phyloP scores from a whole-genome alignment of 2,329 filamentous ascomycete species.

The Onygena corvina region DNA sequence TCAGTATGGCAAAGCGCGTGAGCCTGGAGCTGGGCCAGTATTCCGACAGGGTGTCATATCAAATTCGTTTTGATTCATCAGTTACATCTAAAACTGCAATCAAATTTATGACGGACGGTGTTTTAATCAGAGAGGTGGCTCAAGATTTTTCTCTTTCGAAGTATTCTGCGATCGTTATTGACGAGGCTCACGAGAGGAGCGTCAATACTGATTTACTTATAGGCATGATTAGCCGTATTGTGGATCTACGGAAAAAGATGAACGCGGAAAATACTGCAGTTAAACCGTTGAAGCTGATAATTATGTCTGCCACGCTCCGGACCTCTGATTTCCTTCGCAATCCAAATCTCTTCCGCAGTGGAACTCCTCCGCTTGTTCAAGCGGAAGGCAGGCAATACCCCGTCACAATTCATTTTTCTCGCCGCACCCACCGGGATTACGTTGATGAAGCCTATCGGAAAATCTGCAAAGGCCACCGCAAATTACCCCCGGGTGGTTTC shows the following conservation, averaged over 20 bases:
- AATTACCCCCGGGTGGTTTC: conserved; percentile 80
- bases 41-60: conserved; percentile 71
- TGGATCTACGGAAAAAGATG: conserved; percentile 68
- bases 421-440: conserved; percentile 73
- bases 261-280: conserved; percentile 56
- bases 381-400: conserved; percentile 85
- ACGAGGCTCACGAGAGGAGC: conserved; percentile 93
- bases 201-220: conserved; percentile 98
- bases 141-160: conserved; percentile 78
- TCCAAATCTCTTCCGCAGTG: conserved; percentile 57
- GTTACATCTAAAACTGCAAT: conserved; percentile 69
- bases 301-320: conserved; percentile 93
- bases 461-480: conserved; percentile 73
- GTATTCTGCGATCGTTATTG: conserved; percentile 88
- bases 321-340: conserved; percentile 88
- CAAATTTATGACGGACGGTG: conserved; percentile 99
- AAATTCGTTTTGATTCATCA: conserved; percentile 87
- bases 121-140: conserved; percentile 78
- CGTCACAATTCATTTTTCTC: conserved; percentile 79
- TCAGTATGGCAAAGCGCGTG: conserved; percentile 92
- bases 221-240: conserved; percentile 87
- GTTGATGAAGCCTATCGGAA: conserved; percentile 83
- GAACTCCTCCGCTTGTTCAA: conserved; percentile 69
- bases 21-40: conserved; percentile 69
- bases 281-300: conserved; percentile 78